These are phyloP conservation scores for Bruguiera parviflora DNA, from an alignment of 345 rosid species.

Conservation along the genomic window DNA sequence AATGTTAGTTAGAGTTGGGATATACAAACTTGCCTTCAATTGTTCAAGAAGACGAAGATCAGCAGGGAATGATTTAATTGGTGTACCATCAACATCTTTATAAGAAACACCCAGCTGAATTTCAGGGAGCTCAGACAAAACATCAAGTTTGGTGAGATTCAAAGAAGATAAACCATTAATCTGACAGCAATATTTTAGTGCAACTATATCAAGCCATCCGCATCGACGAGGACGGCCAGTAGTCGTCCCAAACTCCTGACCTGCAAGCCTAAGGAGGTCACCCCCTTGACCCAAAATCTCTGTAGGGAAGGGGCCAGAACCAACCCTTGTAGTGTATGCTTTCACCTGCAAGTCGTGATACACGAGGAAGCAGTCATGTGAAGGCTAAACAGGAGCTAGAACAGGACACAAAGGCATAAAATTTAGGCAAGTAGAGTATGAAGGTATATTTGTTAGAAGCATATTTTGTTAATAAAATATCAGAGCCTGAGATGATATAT, in stretches of 20 bases:
- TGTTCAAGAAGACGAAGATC: conserved; percentile 84
- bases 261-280: conserved; percentile 79
- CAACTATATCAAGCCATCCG: conserved; percentile 98
- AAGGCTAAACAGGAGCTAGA: neutral
- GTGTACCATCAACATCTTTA: conserved; percentile 66
- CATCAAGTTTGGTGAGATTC: conserved; percentile 94
- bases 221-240: conserved; percentile 99
- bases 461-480: too few relatives aligned
- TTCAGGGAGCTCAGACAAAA: conserved; percentile 76
- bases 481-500: too few relatives aligned
- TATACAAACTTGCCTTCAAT: conserved; percentile 44
- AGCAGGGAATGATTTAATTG: conserved; percentile 71
- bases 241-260: conserved; percentile 95
- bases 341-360: conserved; percentile 52
- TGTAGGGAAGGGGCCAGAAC: conserved; percentile 98
- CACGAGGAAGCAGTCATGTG: neutral
- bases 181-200: conserved; percentile 74
- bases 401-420: too few relatives aligned
- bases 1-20: neutral
- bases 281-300: conserved; percentile 88
- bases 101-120: conserved; percentile 81
- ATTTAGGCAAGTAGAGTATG: too few relatives aligned
- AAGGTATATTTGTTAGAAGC: too few relatives aligned
- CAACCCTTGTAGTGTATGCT: conserved; percentile 98
- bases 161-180: conserved; percentile 94